Evolutionary conservation across 805 yeast genomes (phyloP).

Genomic region (Metschnikowia henanensis): DNA sequence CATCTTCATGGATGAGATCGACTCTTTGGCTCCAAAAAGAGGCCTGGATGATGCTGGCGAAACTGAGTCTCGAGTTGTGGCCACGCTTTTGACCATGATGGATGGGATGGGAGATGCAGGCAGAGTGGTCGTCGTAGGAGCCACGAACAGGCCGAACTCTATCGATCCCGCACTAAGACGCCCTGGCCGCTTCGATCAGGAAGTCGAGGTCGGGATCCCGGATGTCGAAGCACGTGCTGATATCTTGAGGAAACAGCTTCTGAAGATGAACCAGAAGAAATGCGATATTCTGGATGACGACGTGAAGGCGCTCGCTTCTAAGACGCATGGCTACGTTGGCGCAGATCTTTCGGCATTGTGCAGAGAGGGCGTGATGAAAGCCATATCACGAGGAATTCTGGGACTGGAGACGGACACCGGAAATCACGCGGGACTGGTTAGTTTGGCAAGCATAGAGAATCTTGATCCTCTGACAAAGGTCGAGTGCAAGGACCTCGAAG

Average conservation of each 20-base stretch:
- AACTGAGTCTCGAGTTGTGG: slow-evolving; percentile 86
- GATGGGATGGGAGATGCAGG: slow-evolving; percentile 72
- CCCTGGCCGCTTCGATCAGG: slow-evolving; percentile 90
- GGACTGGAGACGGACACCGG: slow-evolving; percentile 12
- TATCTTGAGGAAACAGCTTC: slow-evolving; percentile 64
- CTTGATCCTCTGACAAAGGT: slow-evolving; percentile 45
- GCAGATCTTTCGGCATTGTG: slow-evolving; percentile 89
- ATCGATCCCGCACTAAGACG: slow-evolving; percentile 74
- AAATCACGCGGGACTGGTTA: slow-evolving; percentile 1
- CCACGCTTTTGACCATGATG: slow-evolving; percentile 80
- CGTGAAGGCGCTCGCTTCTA: slow-evolving; percentile 61
- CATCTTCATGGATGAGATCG: slow-evolving; percentile 90
- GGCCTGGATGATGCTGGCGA: slow-evolving; percentile 87
- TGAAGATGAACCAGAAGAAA: slow-evolving; percentile 43
- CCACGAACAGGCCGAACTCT: slow-evolving; percentile 70
- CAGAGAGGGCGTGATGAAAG: slow-evolving; percentile 83
- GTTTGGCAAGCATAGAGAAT: slow-evolving; percentile 1
- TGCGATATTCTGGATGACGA: slow-evolving; percentile 54
- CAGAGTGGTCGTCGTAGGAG: slow-evolving; percentile 68
- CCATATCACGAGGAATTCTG: slow-evolving; percentile 62
- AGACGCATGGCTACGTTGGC: slow-evolving; percentile 97
- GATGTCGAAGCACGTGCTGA: slow-evolving; percentile 77
- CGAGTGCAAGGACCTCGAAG: slow-evolving; percentile 56
- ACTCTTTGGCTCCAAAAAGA: slow-evolving; percentile 85
- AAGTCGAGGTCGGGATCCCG: slow-evolving; percentile 89